Base-by-base conservation (phyloP, 257 asterid genomes). In the Nicotiana tomentosiformis region DNA sequence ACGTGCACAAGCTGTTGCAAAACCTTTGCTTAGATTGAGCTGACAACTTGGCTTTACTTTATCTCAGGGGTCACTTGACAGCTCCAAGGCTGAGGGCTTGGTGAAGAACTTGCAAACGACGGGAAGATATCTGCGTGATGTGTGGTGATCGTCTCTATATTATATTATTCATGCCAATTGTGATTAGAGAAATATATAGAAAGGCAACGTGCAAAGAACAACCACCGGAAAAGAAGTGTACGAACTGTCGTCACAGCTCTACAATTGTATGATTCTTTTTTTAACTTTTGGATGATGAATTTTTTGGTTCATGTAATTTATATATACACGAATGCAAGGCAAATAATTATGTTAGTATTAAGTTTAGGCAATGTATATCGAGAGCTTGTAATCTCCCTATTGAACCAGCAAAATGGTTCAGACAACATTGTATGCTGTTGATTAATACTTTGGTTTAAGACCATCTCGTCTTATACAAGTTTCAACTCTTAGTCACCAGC, bases 101-200 rank as follows among this genome's bases (percentile, higher is more conserved):
- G 97, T 93, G 90, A 95, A 95, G 91, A 95, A 92, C 88, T 93
- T 95, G 81, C 97, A 92, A 77, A 90, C 82, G 49, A 84, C 83
- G 0, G 98, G 98, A 82, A 91, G 98, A 81, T 95, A 95, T 66
- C 87, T 95, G 77, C 94, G 98, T 1, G 97, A 93, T 67, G 97
- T 95, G 57, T 95, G 98, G 98, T 94, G 81, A 94, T 61, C 46
- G 56, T 35, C 14, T n/a, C 14, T 23, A 56, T 39, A n/a, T 72
- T 77, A 5, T n/a, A 30, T 70, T 66, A 29, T 77, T 35, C 72
- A 33, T 8, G 57, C 57, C 18, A 10, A 11, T 23, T 65, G 65
- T 65, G 51, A 35, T 23, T 56, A 58, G 26, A 26, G 46, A 26
- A 76, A 76, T 51, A 15, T 72, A 10, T 37, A 20, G 56, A 35